A percentile compares a stretch with the other conserved stretches of the same genome.
phyloP scores from a whole-genome alignment of 768 basidiomycete genomes.

The Kockovaella imperatae region DNA sequence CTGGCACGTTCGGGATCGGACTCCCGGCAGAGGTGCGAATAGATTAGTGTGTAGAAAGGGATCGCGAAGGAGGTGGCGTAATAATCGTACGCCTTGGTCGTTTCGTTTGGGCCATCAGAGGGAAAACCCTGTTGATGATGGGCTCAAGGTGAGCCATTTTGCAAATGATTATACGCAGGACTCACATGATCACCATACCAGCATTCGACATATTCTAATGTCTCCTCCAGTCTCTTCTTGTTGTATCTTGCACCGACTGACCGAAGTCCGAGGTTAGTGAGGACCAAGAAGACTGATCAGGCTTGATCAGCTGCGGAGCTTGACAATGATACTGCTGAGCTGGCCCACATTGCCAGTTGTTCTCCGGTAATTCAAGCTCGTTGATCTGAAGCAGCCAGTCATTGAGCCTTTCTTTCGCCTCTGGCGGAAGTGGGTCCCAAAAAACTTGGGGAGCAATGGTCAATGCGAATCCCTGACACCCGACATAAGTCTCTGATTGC shows the following conservation, averaged over 20 bases:
- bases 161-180: neutral
- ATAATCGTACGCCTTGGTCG: constrained; percentile 23
- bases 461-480: constrained; percentile 52
- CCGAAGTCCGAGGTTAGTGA: constrained; percentile 24
- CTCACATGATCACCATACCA: constrained; percentile 26
- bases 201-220: constrained; percentile 19
- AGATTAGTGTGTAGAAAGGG: constrained; percentile 31
- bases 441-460: constrained; percentile 58
- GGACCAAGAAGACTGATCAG: constrained; percentile 20
- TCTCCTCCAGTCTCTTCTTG: constrained; percentile 21
- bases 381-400: constrained; percentile 17
- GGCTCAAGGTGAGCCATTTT: neutral
- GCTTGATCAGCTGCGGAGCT: neutral
- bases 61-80: constrained; percentile 35
- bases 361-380: constrained; percentile 14
- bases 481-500: neutral
- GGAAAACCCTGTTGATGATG: constrained; percentile 26
- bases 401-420: constrained; percentile 14
- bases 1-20: constrained; percentile 11
- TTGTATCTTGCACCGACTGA: constrained; percentile 23
- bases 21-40: constrained; percentile 7
- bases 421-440: constrained; percentile 22
- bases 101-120: constrained; percentile 11
- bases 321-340: neutral
- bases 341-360: constrained; percentile 32